Evolutionary conservation across 1,139 yeast species (phyloP), one percentile per base, ranked within the genome.

Genomic region (Candida dubliniensis): DNA sequence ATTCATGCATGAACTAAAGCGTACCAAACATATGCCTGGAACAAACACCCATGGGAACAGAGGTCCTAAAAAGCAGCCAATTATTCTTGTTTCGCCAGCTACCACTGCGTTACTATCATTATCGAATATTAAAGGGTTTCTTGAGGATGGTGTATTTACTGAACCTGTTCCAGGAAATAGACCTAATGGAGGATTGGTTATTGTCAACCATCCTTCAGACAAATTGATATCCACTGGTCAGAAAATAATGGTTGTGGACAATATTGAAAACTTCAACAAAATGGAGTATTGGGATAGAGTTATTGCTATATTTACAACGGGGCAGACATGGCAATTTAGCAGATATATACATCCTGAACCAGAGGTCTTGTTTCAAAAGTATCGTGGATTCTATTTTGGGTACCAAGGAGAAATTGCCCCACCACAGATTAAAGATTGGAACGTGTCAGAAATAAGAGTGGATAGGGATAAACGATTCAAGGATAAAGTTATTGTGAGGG

Each of bases 271-370:
- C 64, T 91, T 93, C 70, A 84, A 87, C 24, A 91, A 90, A 60
- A 96, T 96, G 3, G 99, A 93, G 59, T 90, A 95, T 65, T 93
- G 99, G 99, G 89, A 85, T 57, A 77, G 99, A 47, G 97, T 95
- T 1, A 87, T 93, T 40, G 98, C 96, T 0, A 88, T 93, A 26
- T 87, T 93, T 68, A 93, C 96, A 12, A 93, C 98, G 2, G 99
- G 99, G 13, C 99, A 93, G 67, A 77, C 84, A 43, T 93, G 99
- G 99, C 99, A 93, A 67, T 88, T 93, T 66, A 81, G 87, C 57
- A 82, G 84, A 56, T 93, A 93, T 65, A 87, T 85, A 58, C 87
- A 90, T 79, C 76, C 83, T 31, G 81, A 84, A 47, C 97, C 99
- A 1, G 82, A 86, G 48, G 72, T 74, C 34, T 71, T 93, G 51